These are phyloP conservation scores for Schizonepeta tenuifolia DNA, from an alignment of 257 asterid genomes.

Conservation along the genomic window DNA sequence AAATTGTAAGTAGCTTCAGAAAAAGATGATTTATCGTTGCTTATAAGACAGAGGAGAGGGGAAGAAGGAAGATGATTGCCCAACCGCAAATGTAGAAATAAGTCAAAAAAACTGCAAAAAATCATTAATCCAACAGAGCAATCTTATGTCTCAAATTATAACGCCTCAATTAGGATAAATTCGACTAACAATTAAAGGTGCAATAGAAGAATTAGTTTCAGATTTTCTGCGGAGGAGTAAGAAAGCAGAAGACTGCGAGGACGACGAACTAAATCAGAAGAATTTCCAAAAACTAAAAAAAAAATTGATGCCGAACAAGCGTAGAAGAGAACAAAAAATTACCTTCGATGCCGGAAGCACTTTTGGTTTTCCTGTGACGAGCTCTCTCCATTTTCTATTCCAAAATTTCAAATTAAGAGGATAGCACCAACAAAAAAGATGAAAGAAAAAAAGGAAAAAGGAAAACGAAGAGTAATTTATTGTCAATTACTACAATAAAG, in stretches of 20 bases:
- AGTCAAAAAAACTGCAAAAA: slow-evolving; percentile 6
- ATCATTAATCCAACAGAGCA: not conserved
- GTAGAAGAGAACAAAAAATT: slow-evolving; percentile 10
- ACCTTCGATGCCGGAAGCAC: slow-evolving; percentile 81
- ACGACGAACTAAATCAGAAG: not conserved
- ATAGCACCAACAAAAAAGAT: slow-evolving; percentile 35
- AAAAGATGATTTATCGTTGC: slow-evolving; percentile 21
- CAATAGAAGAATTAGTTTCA: too few relatives aligned
- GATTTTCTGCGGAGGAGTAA: not conserved
- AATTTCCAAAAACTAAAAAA: not conserved
- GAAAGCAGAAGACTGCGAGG: not conserved
- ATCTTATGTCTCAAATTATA: slow-evolving; percentile 10
- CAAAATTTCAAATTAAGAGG: slow-evolving; percentile 44
- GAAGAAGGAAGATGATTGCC: not conserved
- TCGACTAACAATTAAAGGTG: slow-evolving; percentile 6
- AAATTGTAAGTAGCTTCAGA: slow-evolving; percentile 20
- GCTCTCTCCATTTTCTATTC: slow-evolving; percentile 68
- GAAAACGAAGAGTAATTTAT: slow-evolving; percentile 6
- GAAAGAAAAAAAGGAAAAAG: not conserved
- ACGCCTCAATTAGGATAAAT: slow-evolving; percentile 5
- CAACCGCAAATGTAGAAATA: not conserved
- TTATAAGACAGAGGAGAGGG: not conserved
- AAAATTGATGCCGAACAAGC: too few relatives aligned
- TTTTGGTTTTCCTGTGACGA: slow-evolving; percentile 81
- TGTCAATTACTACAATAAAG: slow-evolving; percentile 24